A percentile compares a stretch with the other conserved stretches of the same genome.
Evolutionary conservation across 495 filamentous ascomycete species (phyloP).

Genomic region (Neurospora pannonica): DNA sequence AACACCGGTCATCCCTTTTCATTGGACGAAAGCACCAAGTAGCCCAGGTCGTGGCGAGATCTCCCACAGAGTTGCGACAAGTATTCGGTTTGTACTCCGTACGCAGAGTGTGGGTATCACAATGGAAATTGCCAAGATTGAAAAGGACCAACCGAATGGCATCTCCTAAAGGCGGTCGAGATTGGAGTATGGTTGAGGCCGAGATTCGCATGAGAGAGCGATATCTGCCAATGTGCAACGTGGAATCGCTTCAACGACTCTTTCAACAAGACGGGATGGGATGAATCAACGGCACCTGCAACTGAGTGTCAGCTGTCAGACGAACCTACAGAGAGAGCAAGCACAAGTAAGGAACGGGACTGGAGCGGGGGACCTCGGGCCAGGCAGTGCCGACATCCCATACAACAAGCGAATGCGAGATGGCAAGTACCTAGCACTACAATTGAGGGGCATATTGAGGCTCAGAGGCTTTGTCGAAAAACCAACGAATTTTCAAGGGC

Average conservation of each 20-base stretch:
- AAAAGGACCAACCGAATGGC: neutral
- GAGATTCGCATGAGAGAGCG: neutral
- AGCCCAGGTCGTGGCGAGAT: conserved; percentile 13
- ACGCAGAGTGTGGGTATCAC: neutral
- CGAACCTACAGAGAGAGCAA: neutral
- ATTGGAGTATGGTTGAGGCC: neutral
- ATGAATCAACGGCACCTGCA: neutral
- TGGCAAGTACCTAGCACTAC: neutral
- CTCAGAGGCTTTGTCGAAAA: neutral
- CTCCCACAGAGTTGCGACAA: neutral
- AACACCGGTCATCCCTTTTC: neutral
- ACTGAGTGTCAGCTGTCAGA: neutral
- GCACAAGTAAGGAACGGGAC: neutral
- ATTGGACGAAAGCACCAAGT: conserved; percentile 9
- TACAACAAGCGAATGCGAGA: neutral
- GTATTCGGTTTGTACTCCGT: neutral
- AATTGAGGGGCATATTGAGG: neutral
- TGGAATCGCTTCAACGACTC: neutral
- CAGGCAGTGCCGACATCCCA: neutral
- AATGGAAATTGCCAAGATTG: neutral
- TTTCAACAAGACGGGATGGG: neutral
- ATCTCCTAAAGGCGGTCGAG: neutral
- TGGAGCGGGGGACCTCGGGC: neutral
- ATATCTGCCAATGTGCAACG: neutral
- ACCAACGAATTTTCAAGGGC: neutral